Base-by-base conservation (phyloP, 306 rosid genomes). In the Trichosanthes cucumerina region DNA sequence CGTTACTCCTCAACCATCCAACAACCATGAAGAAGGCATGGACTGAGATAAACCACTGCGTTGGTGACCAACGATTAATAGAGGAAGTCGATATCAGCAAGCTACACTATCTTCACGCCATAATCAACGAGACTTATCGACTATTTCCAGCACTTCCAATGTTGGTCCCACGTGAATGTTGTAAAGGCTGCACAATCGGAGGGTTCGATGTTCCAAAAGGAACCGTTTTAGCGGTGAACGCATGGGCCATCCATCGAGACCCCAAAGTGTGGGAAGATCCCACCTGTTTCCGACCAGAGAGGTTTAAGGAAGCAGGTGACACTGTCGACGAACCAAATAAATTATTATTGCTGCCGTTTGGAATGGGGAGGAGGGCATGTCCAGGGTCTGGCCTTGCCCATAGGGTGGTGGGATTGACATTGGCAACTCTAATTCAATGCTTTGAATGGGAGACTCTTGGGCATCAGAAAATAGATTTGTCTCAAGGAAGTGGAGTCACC, bases 261-360 rank as follows among this genome's bases (percentile, higher is more conserved):
- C 76, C 82, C 2, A 33, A 80, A 14, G 19, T 52, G 14, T 86
- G 88, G 88, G 65, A 65, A 4, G 78, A 86, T 2, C 83, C 88
- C 5, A 43, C 23, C 0, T 8, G 18, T 31, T 86, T 86, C 26
- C 18, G 14, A 78, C 86, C 88, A 4, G 86, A 86, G 79, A 80
- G 86, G 49, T 82, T 82, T 53, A 78, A 80, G 52, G 80, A 41
- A 56, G 33, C 33, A 2, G 33, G 33, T 6, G 68, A 62, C 9
- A 78, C 33, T 34, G 56, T 46, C n/a, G 59, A 26, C 28, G 65
- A n/a, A n/a, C n/a, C 21, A 2, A 76, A 43, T 52, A 80, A 57
- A 24, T 54, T n/a, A n/a, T n/a, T n/a, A n/a, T n/a, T 85, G 43
- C 28, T 89, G 54, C 88, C 93, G 38, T 89, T 87, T 28, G 93